Evolutionary conservation across 2,329 filamentous ascomycete genomes (phyloP).

Genomic region (Cadophora sp.): DNA sequence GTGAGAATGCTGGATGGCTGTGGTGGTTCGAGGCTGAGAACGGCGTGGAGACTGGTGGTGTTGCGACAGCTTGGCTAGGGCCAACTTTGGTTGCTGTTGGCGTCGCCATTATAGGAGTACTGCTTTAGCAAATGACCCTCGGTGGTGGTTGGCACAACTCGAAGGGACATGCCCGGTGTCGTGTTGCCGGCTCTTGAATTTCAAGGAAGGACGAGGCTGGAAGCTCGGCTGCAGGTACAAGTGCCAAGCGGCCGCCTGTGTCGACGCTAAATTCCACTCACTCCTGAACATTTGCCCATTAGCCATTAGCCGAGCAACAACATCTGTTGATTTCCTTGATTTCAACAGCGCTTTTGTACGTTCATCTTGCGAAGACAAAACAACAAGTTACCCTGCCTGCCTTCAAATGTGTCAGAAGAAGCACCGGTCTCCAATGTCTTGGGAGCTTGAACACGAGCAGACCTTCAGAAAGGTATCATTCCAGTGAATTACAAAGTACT

Average conservation of each 20-base stretch:
- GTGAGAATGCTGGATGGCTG: constrained; percentile 61
- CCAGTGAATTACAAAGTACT: neutral
- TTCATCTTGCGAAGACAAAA: too few species aligned
- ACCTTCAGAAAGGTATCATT: neutral
- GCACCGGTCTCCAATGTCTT: too few species aligned
- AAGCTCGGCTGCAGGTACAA: neutral
- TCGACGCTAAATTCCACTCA: neutral
- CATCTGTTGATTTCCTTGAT: neutral
- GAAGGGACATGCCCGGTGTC: constrained; percentile 4
- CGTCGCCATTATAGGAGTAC: constrained; percentile 41
- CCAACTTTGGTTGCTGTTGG: constrained; percentile 41
- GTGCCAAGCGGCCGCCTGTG: constrained; percentile 10
- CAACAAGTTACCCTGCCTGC: too few species aligned
- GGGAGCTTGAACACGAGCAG: neutral
- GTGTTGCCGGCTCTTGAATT: constrained; percentile 6
- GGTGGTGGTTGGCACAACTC: neutral
- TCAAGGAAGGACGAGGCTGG: constrained; percentile 5
- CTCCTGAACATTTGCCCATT: neutral
- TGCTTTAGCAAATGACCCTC: neutral
- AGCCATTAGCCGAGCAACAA: neutral
- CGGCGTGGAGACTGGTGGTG: constrained; percentile 71
- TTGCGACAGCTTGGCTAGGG: constrained; percentile 49
- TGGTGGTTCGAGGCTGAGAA: constrained; percentile 60
- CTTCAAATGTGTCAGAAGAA: too few species aligned
- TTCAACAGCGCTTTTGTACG: too few species aligned